phyloP scores from a whole-genome alignment of 208 protist species.

The Trypanosomatidae sp. region DNA sequence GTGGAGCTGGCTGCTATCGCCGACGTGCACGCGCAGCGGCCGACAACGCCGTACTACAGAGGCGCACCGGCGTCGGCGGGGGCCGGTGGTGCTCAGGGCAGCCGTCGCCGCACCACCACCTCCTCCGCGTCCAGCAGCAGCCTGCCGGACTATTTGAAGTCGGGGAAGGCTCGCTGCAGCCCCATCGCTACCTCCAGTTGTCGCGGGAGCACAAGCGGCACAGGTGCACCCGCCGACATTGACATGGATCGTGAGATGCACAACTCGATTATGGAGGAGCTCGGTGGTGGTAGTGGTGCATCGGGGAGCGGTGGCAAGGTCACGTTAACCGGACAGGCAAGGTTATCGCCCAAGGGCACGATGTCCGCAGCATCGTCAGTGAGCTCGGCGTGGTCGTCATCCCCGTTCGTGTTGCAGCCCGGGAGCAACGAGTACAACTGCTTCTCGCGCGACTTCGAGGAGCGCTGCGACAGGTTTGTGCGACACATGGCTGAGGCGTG shows the following conservation, averaged over 20 bases:
- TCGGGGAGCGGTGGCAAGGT: background rate
- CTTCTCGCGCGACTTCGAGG: constrained; percentile 79
- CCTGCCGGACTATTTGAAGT: constrained; percentile 23
- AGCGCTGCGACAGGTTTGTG: constrained; percentile 68
- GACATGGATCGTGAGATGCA: constrained; percentile 28
- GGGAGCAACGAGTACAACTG: constrained; percentile 70
- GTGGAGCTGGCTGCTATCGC: constrained; percentile 65
- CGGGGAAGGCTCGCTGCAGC: constrained; percentile 12
- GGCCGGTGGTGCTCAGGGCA: background rate
- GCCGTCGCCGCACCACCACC: background rate
- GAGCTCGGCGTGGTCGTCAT: constrained; percentile 2
- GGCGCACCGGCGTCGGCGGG: background rate
- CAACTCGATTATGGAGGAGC: constrained; percentile 41
- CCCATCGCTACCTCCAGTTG: too few species aligned
- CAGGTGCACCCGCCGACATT: background rate
- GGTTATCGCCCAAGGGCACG: background rate
- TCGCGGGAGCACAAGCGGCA: background rate
- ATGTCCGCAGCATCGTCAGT: background rate
- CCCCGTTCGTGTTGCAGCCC: constrained; percentile 41
- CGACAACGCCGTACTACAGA: constrained; percentile 23
- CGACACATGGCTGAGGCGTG: constrained; percentile 58
- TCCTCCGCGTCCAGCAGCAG: constrained; percentile 17
- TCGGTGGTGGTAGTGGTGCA: constrained; percentile 19
- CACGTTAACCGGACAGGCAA: background rate
- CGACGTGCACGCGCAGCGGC: constrained; percentile 72